Evolutionary conservation across 2,329 filamentous ascomycete genomes (phyloP).

Genomic region (Colletotrichum magnum): DNA sequence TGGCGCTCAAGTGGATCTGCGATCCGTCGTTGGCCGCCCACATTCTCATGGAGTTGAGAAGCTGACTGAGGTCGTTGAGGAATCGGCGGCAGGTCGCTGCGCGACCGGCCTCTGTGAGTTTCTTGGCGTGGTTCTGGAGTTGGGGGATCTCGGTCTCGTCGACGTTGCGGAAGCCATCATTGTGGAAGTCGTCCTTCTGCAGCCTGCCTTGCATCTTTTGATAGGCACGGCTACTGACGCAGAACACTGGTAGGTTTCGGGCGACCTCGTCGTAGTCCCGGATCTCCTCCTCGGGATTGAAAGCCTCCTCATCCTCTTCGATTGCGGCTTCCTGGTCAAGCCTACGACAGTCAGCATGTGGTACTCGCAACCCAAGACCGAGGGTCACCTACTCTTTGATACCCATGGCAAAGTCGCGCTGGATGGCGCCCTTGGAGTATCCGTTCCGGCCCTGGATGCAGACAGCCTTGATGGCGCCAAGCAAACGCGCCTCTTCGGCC

Average conservation of each 20-base stretch:
- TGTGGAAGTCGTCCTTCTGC: conserved; percentile 63
- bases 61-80: conserved; percentile 43
- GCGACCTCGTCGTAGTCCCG: conserved; percentile 73
- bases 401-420: conserved; percentile 43
- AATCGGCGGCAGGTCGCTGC: conserved; percentile 43
- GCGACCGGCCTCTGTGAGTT: conserved; percentile 38
- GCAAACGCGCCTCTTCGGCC: conserved; percentile 36
- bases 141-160: conserved; percentile 73
- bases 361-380: conserved; percentile 56
- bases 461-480: conserved; percentile 40
- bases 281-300: conserved; percentile 53
- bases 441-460: conserved; percentile 70
- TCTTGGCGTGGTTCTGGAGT: conserved; percentile 64
- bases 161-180: conserved; percentile 62
- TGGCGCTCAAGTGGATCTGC: conserved; percentile 33
- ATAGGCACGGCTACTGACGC: conserved; percentile 73
- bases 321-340: conserved; percentile 36
- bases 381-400: conserved; percentile 62
- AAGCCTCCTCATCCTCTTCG: conserved; percentile 24
- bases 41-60: conserved; percentile 45
- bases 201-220: conserved; percentile 72
- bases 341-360: conserved; percentile 10
- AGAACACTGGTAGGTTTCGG: conserved; percentile 72
- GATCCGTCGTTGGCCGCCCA: conserved; percentile 45
- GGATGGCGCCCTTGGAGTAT: conserved; percentile 57